Evolutionary conservation across 768 basidiomycete genomes (phyloP).

Genomic region (Mycena indigotica): DNA sequence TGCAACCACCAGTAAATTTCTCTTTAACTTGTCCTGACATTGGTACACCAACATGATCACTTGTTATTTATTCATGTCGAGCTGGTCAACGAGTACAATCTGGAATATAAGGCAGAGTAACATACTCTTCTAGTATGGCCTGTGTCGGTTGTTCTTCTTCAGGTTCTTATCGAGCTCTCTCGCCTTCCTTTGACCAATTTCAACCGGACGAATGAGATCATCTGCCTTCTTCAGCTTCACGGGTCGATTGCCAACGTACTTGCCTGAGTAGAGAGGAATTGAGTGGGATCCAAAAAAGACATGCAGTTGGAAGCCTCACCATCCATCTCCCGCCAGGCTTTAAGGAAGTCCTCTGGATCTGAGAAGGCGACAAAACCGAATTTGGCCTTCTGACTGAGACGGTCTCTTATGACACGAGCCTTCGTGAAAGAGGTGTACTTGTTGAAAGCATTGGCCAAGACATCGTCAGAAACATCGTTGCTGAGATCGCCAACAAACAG

Average conservation of each 20-base stretch:
- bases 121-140: slow-evolving; percentile 65
- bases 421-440: slow-evolving; percentile 94
- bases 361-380: slow-evolving; percentile 98
- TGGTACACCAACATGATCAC: too few relatives aligned
- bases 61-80: too few relatives aligned
- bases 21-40: neutral
- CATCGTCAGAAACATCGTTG: slow-evolving; percentile 97
- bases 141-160: slow-evolving; percentile 89
- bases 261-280: slow-evolving; percentile 49
- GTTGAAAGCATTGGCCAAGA: slow-evolving; percentile 89
- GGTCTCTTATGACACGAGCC: slow-evolving; percentile 92
- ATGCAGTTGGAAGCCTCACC: slow-evolving; percentile 53
- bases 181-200: slow-evolving; percentile 92
- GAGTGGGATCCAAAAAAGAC: slow-evolving; percentile 2
- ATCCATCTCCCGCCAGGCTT: slow-evolving; percentile 99
- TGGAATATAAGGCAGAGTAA: too few relatives aligned
- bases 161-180: slow-evolving; percentile 85
- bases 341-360: slow-evolving; percentile 97
- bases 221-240: slow-evolving; percentile 95
- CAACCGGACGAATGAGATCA: slow-evolving; percentile 82
- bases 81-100: too few relatives aligned
- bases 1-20: neutral
- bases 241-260: slow-evolving; percentile 98
- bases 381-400: slow-evolving; percentile 94
- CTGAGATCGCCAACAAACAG: slow-evolving; percentile 97